Evolutionary conservation across 2,329 filamentous ascomycete genomes (phyloP).

Genomic region (Pseudogymnoascus sp.): DNA sequence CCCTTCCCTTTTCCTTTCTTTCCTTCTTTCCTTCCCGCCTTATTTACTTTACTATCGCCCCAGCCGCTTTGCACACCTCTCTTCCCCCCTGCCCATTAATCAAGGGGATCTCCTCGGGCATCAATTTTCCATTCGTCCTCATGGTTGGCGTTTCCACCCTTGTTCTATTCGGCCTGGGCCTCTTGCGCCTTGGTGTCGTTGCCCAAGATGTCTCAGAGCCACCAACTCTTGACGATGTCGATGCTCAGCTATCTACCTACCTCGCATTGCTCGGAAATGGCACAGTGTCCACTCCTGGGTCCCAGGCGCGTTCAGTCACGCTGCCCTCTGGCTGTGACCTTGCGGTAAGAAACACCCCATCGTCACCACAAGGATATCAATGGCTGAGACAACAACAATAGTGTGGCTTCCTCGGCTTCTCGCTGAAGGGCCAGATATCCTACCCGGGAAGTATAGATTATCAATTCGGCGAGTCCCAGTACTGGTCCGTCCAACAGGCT

Average conservation of each 20-base stretch:
- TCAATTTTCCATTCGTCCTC: background rate
- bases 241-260: background rate
- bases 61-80: background rate
- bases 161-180: background rate
- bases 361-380: background rate
- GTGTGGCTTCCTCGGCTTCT: constrained; percentile 17
- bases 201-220: background rate
- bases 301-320: background rate
- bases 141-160: constrained; percentile 1
- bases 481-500: constrained; percentile 20
- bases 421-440: constrained; percentile 15
- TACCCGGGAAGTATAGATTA: constrained; percentile 16
- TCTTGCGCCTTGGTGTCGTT: background rate
- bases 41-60: background rate
- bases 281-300: background rate
- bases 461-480: constrained; percentile 15
- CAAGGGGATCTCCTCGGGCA: background rate
- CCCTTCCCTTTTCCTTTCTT: background rate
- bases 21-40: background rate
- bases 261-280: background rate
- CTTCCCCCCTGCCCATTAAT: background rate
- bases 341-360: background rate
- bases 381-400: constrained; percentile 4
- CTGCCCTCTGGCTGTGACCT: constrained; percentile 6
- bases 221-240: background rate